Conservation (phyloP, 163 green algal species). For the Chlorella variabilis region DNA sequence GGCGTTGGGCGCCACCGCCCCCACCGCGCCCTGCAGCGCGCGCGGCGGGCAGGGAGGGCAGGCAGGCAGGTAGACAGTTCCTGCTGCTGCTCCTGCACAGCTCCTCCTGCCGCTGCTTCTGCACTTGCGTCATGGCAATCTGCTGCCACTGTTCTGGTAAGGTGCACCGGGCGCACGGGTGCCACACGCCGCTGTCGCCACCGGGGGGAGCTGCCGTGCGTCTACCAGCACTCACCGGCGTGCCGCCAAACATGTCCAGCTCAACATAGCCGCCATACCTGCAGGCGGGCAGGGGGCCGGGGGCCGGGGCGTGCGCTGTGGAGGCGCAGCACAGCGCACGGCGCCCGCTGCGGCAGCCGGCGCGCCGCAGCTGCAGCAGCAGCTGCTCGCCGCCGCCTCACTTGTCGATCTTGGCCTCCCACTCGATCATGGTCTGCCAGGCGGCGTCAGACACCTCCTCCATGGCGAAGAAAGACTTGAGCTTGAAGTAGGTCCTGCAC, state of each 20-base stretch:
- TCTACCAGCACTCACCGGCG: background rate
- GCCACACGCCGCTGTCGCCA: background rate
- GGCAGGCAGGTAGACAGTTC: background rate
- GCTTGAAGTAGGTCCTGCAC: slow-evolving; percentile 33
- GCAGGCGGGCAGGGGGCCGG: too few relatives aligned
- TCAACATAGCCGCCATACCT: slow-evolving; percentile 17
- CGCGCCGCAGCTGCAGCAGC: too few relatives aligned
- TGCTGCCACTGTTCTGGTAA: too few relatives aligned
- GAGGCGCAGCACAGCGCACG: too few relatives aligned
- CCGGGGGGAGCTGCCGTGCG: background rate
- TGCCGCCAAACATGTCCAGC: background rate
- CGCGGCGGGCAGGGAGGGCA: background rate
- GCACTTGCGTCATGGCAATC: too few relatives aligned
- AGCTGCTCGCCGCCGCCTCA: too few relatives aligned
- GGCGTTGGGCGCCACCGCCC: slow-evolving; percentile 3
- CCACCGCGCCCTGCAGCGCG: slow-evolving; percentile 9
- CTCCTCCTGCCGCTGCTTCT: too few relatives aligned
- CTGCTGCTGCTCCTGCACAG: too few relatives aligned
- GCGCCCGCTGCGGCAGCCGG: too few relatives aligned
- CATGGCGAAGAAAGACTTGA: slow-evolving; percentile 16
- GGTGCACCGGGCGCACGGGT: too few relatives aligned
- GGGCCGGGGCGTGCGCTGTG: too few relatives aligned
- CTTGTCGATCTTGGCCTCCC: background rate
- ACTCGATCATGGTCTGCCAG: slow-evolving; percentile 5
- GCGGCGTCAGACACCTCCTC: slow-evolving; percentile 1